Conservation (phyloP, 2,329 filamentous ascomycete genomes). For the Botryotinia calthae region DNA sequence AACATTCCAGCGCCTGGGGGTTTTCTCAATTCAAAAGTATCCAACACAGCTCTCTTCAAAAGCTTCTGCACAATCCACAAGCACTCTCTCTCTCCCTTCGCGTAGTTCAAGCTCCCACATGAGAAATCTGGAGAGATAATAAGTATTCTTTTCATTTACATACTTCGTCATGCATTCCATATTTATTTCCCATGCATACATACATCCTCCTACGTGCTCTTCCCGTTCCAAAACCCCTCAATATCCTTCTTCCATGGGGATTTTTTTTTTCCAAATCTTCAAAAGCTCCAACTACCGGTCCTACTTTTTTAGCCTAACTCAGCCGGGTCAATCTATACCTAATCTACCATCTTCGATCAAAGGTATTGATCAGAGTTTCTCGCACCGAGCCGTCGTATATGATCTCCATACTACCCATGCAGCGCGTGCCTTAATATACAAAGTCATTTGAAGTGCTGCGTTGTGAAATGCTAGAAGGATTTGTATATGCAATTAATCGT, state of each 20-base stretch:
- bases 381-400: neutral
- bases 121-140: neutral
- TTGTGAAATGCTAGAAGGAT: neutral
- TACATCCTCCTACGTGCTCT: neutral
- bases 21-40: no score
- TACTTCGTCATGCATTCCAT: neutral
- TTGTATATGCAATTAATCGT: neutral
- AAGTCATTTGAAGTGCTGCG: neutral
- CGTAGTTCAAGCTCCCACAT: neutral
- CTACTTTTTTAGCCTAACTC: neutral
- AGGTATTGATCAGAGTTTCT: neutral
- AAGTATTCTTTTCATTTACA: neutral
- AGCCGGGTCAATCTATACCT: neutral
- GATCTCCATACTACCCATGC: neutral
- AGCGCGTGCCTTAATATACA: neutral
- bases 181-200: neutral
- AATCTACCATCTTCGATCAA: neutral
- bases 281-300: neutral
- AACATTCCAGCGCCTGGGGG: accelerated
- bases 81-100: no score
- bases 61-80: no score
- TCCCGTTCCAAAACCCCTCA: neutral
- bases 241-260: neutral
- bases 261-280: neutral
- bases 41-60: no score